Evolutionary conservation across 2,329 filamentous ascomycete species (phyloP).

Genomic region (Cercospora sp.): DNA sequence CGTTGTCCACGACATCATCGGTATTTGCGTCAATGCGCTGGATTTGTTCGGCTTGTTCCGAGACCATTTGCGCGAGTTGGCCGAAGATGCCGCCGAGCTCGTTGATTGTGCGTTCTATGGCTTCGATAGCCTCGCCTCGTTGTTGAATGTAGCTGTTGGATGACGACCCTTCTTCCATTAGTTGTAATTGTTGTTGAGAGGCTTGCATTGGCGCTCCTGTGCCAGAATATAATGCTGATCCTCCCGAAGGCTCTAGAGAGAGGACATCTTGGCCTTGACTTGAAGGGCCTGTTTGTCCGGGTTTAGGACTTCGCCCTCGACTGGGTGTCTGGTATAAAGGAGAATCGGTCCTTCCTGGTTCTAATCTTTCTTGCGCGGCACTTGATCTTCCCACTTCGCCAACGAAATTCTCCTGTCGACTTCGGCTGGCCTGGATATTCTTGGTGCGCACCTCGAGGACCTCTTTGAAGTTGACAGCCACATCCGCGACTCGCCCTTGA

Average conservation of each 20-base stretch:
- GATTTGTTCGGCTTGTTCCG: constrained; percentile 96
- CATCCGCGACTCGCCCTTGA: constrained; percentile 87
- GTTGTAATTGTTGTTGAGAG: constrained; percentile 72
- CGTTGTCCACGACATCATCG: constrained; percentile 96
- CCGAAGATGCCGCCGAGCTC: constrained; percentile 92
- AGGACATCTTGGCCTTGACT: constrained; percentile 40
- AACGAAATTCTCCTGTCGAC: constrained; percentile 94
- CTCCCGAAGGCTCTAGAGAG: constrained; percentile 52
- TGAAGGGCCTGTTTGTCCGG: constrained; percentile 40
- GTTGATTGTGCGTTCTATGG: constrained; percentile 91
- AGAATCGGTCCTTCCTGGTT: constrained; percentile 47
- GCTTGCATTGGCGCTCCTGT: constrained; percentile 27
- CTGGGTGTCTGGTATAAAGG: constrained; percentile 82
- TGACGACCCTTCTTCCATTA: constrained; percentile 90
- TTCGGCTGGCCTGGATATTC: constrained; percentile 93
- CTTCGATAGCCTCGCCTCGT: constrained; percentile 91
- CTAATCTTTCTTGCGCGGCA: constrained; percentile 17
- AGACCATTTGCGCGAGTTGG: constrained; percentile 94
- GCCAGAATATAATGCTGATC: constrained; percentile 44
- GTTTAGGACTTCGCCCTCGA: constrained; percentile 58
- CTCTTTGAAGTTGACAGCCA: constrained; percentile 94
- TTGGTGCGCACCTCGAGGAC: constrained; percentile 94
- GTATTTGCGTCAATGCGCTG: constrained; percentile 96
- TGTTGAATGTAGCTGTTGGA: constrained; percentile 90
- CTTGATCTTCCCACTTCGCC: constrained; percentile 72